A percentile compares a stretch with the other conserved stretches of the same genome.
Conservation (phyloP, 1,139 yeast genomes). For the Lodderomyces metapsilosis region DNA sequence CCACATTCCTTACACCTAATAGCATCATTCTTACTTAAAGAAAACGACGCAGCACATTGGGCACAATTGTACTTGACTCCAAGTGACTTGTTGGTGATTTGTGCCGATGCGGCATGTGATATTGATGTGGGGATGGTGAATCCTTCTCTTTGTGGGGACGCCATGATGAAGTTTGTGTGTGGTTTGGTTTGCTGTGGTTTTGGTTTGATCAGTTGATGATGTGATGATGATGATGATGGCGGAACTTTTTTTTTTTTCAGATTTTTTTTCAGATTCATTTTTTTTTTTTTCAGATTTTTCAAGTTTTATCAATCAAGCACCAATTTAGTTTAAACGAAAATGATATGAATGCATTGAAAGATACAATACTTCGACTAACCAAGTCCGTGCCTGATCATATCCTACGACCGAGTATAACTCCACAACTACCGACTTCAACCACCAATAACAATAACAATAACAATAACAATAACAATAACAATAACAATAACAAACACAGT, state of each 20-base stretch:
- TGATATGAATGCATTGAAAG: conserved; percentile 15
- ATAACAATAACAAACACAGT: not conserved
- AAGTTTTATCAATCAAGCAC: no score
- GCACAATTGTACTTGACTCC: conserved; percentile 96
- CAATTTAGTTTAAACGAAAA: not conserved
- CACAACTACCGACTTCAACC: not conserved
- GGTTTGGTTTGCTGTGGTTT: no score
- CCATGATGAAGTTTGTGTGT: no score
- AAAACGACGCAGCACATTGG: conserved; percentile 88
- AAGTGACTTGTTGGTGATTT: conserved; percentile 64
- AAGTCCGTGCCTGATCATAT: conserved; percentile 12
- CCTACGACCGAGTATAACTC: not conserved
- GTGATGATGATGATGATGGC: conserved; percentile 5
- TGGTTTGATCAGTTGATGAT: no score
- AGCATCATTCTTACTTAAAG: conserved; percentile 90
- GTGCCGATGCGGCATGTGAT: conserved; percentile 60
- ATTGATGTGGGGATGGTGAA: conserved; percentile 84
- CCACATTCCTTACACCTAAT: conserved; percentile 99
- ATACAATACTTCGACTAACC: conserved; percentile 19
- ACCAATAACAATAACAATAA: not conserved
- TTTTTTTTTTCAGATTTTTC: conserved; percentile 1
- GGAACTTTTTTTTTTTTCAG: conserved; percentile 5
- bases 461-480: not conserved
- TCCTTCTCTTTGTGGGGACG: conserved; percentile 80
- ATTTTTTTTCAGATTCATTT: no score